Evolutionary conservation across 768 basidiomycete species (phyloP), one percentile per base, ranked within the genome.

Genomic region (Suillus bovinus): DNA sequence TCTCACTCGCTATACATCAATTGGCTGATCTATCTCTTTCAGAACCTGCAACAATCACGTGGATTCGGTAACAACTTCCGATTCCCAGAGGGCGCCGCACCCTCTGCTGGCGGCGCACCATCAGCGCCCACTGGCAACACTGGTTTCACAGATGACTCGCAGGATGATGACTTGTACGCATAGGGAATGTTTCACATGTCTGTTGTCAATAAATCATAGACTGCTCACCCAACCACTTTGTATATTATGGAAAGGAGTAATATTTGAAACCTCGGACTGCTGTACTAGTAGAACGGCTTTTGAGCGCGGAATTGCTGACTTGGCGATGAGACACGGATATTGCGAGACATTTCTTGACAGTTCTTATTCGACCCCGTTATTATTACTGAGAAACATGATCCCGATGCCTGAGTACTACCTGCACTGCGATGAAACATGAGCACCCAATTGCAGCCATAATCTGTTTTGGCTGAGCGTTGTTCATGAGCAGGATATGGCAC

Each of bases 51-150:
- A 78, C 94, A 94, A 76, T 92, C 91, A 64, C 88, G 94, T 72
- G 90, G 89, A 50, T 95, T 97, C 72, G 96, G 96, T 54, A 90
- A 89, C 79, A 90, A 87, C 76, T 99, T 99, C 88, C 96, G 93
- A 83, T 99, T 99, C 94, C 97, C 97, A 34, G 96, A 96, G 69
- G 83, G 86, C 58, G 78, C 71, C 58, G 78, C 71, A 61, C 74
- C 71, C 17, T 69, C 77, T 42, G 67, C 72, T 53, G 70, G 70
- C 24, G 76, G 76, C 31, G 67, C 78, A 53, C 70, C 77, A 33
- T 72, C 75, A 41, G 78, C 79, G 13, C 77, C 81, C 9, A 75
- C 82, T n/a, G 84, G 86, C 57, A 94, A 94, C 63, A 78, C 89
- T 39, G 90, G 87, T 27, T 94, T 94, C 79, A 82, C 87, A 39